Evolutionary conservation across 2,329 filamentous ascomycete genomes (phyloP), one percentile per base, ranked within the genome.

Genomic region (Talaromyces islandicus): DNA sequence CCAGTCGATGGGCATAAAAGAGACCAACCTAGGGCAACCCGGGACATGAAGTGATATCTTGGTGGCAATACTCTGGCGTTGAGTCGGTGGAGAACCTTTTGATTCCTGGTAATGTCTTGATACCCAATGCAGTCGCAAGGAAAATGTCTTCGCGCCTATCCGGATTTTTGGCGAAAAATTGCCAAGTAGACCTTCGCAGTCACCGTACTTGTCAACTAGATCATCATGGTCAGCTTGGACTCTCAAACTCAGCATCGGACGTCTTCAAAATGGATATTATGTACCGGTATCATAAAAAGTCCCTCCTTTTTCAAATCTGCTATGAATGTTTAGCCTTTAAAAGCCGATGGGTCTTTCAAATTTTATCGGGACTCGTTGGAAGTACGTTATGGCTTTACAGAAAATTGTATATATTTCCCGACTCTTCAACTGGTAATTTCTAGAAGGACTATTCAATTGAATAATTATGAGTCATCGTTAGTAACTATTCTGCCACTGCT

Each of bases 1-100:
- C 75, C 21, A 83, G 84, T 81, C 83, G 90, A 76, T 89, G 87
- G 70, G 91, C 85, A 59, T 90, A 81, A 75, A 86, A 89, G n/a
- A 90, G 80, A 69, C 90, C 88, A 62, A 90, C 78, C 69, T 90
- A 89, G 67, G 87, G 86, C 17, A 86, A 77, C 27, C 81, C 84
- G 65, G 89, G 82, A 69, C 83, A 81, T 51, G 82, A 81, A 64
- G 81, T 80, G 63, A 86, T 84, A 65, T 86, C 86, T 65, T 83
- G 77, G 63, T 84, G 75, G 32, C 89, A 88, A 11, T 80, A 79
- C 66, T 82, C 78, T 73, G 87, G 85, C 71, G 69, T 71, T 32
- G 74, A 81, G 71, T 84, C 83, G 77, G 87, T 87, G 81, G 85
- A 86, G 29, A 88, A 75, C 73, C 88, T 89, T 78, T 64, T 89